Evolutionary conservation across 306 rosid genomes (phyloP), one percentile per base, ranked within the genome.

Genomic region (Coriaria nepalensis): DNA sequence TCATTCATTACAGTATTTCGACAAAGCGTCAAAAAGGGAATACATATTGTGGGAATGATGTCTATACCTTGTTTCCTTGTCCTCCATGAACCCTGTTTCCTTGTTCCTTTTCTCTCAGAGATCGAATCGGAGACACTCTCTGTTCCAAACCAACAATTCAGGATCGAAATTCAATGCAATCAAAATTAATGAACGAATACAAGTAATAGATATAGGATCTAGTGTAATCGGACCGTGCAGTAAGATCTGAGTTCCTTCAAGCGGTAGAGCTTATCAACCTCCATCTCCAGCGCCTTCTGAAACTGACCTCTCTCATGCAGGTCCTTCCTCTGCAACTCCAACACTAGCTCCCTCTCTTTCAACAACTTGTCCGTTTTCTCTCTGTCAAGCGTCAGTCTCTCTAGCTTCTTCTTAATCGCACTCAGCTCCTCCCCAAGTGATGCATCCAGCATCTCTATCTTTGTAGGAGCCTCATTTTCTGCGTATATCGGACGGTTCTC

Each of bases 351-450:
- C 51, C 63, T 78, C 45, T 81, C 98, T 41, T 63, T 61, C 54
- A 90, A 55, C 80, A 53, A 56, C 64, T 66, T 67, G 68, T 79
- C 94, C 2, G 98, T 90, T 1, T 15, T 72, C 52, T 79, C 94
- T 8, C 54, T 48, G 6, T 90, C 95, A 52, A 56, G 9, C 56
- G 62, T 81, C 69, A 79, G 39, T 43, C 79, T 68, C 65, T 85
- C 98, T 4, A 79, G 65, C 67, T 66, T 81, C 79, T 72, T 81
- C 87, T 72, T 72, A 43, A 79, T 68, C 33, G 95, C 75, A 57
- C 55, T 69, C 12, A 90, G 81, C 58, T 90, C 95, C 72, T 90
- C 97, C 29, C 79, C 97, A 20, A 90, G 80, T 8, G 95, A 84
- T 6, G 69, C 37, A 15, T 81, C 95, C 34, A 75, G 53, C 0